Percentiles rank a stretch among this genome's conserved stretches.
Evolutionary conservation across 345 rosid genomes (phyloP).

Genomic region (Mangifera indica): DNA sequence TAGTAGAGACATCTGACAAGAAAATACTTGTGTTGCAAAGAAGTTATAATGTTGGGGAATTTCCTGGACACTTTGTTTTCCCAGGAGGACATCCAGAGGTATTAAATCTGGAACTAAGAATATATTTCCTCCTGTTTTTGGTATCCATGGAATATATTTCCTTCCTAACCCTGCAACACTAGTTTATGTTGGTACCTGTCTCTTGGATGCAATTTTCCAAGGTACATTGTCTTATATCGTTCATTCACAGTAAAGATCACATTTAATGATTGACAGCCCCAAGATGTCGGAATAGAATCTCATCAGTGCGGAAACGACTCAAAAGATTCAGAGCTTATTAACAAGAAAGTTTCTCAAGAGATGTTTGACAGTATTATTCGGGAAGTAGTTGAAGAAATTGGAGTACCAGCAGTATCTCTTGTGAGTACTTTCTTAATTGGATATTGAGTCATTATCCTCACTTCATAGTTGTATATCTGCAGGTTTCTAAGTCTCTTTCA

Average conservation of each 20-base stretch:
- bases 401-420: slow-evolving; percentile 69
- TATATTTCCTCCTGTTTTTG: slow-evolving; percentile 6
- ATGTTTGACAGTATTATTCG: slow-evolving; percentile 76
- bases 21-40: slow-evolving; percentile 67
- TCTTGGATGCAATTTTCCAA: background rate
- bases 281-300: slow-evolving; percentile 48
- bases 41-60: slow-evolving; percentile 89
- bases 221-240: background rate
- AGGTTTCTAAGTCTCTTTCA: background rate
- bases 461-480: background rate
- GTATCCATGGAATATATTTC: background rate
- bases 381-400: slow-evolving; percentile 91
- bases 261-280: slow-evolving; percentile 53
- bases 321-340: slow-evolving; percentile 34
- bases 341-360: slow-evolving; percentile 58
- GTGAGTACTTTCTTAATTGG: slow-evolving; percentile 40
- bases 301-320: slow-evolving; percentile 30
- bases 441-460: slow-evolving; percentile 9
- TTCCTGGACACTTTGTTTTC: slow-evolving; percentile 85
- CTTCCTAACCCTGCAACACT: background rate
- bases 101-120: slow-evolving; percentile 7
- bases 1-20: slow-evolving; percentile 70
- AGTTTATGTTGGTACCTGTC: slow-evolving; percentile 1
- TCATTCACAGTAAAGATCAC: background rate
- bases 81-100: slow-evolving; percentile 99